Evolutionary conservation across 2,329 filamentous ascomycete species (phyloP), one percentile per base, ranked within the genome.

Genomic region (Emericellopsis cladophorae): DNA sequence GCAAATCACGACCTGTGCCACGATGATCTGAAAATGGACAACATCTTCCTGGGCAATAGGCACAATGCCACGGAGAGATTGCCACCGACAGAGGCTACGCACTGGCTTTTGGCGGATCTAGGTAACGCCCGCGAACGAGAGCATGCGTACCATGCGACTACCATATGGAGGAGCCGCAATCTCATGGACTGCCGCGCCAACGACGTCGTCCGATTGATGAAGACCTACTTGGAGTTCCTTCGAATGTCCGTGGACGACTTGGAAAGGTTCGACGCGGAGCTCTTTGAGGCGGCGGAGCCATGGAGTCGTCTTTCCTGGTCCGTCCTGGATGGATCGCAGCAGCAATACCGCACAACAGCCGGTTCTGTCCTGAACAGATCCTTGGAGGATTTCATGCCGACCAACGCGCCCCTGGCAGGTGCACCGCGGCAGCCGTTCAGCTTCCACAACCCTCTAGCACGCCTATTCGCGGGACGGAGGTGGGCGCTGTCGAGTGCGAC

Each of bases 21-120:
- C 41, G 56, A 59, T 36, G 57, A 60, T 35, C 44, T 60, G 39
- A 59, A 59, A 43, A 44, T 49, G 7, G 54, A 53, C 40, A 59
- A 59, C 31, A 52, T 60, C 37, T 55, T 59, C 38, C 44, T 56
- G 11, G 44, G 45, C 1, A 45, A 44, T 3, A 24, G 24, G 37
- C 26, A 31, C 9, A 37, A 24, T 21, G 14, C 37, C n/a, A n/a
- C 11, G 14, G 37, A 39, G 14, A 22, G 9, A 16, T 29, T 34
- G 21, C 14, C 38, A 4, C 31, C 39, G 22, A 42, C 40, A 34
- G 38, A 36, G 16, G 47, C 44, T 31, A 49, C 48, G 9, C 46
- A 47, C 11, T 60, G 57, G 57, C 44, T 57, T 11, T 44, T 60
- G 8, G 55, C 45, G 5, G 57, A 59, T 38, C 45, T 59, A 16